Conservation (phyloP, 2,329 filamentous ascomycete species). For the Paraconiothyrium brasiliense region DNA sequence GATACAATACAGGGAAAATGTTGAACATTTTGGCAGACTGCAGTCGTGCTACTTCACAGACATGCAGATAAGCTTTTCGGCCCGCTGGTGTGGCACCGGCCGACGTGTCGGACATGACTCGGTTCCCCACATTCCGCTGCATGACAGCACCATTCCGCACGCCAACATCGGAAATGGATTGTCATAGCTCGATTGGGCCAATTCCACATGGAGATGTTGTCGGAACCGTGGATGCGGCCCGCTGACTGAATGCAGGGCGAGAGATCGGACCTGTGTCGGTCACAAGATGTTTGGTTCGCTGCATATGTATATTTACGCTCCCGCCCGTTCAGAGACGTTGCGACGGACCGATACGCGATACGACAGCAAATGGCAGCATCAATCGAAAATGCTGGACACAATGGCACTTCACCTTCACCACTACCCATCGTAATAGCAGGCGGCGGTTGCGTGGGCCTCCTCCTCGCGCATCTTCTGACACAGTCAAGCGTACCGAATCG, state of each 20-base stretch:
- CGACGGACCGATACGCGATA: background rate
- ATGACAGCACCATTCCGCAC: slow-evolving; percentile 11
- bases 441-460: slow-evolving; percentile 53
- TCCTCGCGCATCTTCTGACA: slow-evolving; percentile 52
- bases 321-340: background rate
- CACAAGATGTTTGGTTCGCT: background rate
- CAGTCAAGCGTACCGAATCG: slow-evolving; percentile 44
- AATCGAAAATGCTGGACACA: background rate
- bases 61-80: slow-evolving; percentile 14
- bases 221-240: background rate
- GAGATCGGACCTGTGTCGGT: background rate
- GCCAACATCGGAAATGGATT: background rate
- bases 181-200: background rate
- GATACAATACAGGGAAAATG: background rate
- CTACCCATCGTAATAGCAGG: slow-evolving; percentile 51
- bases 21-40: background rate
- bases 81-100: slow-evolving; percentile 10
- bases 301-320: background rate
- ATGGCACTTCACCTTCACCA: background rate
- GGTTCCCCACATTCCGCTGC: slow-evolving; percentile 13
- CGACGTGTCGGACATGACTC: slow-evolving; percentile 7
- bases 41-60: background rate
- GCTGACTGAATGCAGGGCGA: slow-evolving; percentile 8
- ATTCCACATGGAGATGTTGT: background rate
- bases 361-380: background rate